Base-by-base conservation (phyloP, 2,329 filamentous ascomycete genomes). In the Epichloe elymi region DNA sequence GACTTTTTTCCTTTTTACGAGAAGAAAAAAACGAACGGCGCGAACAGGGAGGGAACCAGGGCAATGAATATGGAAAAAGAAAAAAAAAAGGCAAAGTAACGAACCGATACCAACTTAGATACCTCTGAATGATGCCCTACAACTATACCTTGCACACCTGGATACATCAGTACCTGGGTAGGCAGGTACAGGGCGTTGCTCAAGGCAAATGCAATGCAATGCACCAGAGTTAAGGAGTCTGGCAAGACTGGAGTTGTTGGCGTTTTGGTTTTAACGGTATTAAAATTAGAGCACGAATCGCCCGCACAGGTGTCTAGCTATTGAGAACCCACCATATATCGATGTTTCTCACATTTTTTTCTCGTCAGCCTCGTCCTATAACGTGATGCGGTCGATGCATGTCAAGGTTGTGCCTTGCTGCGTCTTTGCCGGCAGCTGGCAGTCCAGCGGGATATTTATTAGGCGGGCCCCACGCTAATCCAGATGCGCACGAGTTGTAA, bases 41-140 rank as follows among this genome's bases (percentile, higher is more conserved):
- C 35, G 19, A 38, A 42, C 12, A 26, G 37, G 39, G 43, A 36
- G 37, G 39, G 39, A 36, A 39, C 23, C 23, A n/a, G 38, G n/a
- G 15, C 4, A 40, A 40, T 19, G 17, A 40, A 19, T 8, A 23
- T 30, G 4, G 20, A 38, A 39, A 17, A n/a, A 26, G 26, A 26
- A n/a, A 8, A 35, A 20, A 20, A 42, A 5, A 11, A 36, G 14
- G 4, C 26, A 35, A 19, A 23, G 15, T 15, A 41, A 30, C 35
- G 42, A 41, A 51, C 30, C 36, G 41, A 52, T 49, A 49, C 40
- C 37, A 52, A 39, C 48, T 42, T 41, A 47, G 42, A 45, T 14
- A 10, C 19, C 37, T 40, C 30, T 10, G n/a, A 46, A 26, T 41
- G 5, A 37, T 44, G 17, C 11, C 17, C 48, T 38, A 4, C 30